Base-by-base conservation (phyloP, 2,329 filamentous ascomycete species). In the Aspergillus carbonarius region DNA sequence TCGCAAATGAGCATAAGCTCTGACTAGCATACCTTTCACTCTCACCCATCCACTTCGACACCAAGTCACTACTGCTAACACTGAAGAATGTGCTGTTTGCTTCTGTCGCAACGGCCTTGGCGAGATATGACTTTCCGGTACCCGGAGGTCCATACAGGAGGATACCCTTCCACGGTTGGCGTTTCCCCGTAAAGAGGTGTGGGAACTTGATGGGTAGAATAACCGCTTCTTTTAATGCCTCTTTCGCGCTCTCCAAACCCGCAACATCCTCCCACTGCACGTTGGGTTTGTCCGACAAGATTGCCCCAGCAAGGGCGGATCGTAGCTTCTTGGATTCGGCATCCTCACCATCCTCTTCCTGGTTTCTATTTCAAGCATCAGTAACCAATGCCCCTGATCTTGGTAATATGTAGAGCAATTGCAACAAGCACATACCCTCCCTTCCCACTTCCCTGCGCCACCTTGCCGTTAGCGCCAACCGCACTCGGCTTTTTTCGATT, bases 1-100 rank as follows among this genome's bases (percentile, higher is more conserved):
- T 27, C 6, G 40, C 18, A 47, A 10, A 40, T 18, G 10, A 40
- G 47, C 30, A 9, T n/a, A 48, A 30, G 17, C 9, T 25, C 20
- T 10, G 44, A 58, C n/a, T 25, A 68, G 32, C 82, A 50, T 80
- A 96, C 91, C 92, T 87, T 86, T 99, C 95, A 82, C 91, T 96
- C 78, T 99, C 95, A 80, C 95, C 95, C 95, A 99, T 99, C 95
- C 95, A 99, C 75, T 99, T 99, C 76, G 92, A 96, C 61, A 99
- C 95, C 76, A 99, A 77, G 74, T 99, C 95, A 72, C 92, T 96
- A 82, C 91, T 96, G 78, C 91, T 96, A 66, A 99, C 93, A 72
- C 92, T 97, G 84, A 99, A 99, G 75, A 99, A 99, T 3, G 95
- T 98, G 77, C 93, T 97, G 77, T 99, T 98, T 59, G 95, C 95